A percentile compares a stretch with the other conserved stretches of the same genome.
These are phyloP conservation scores for Alloascoidea africana DNA, from an alignment of 805 yeast genomes.

Conservation along the genomic window DNA sequence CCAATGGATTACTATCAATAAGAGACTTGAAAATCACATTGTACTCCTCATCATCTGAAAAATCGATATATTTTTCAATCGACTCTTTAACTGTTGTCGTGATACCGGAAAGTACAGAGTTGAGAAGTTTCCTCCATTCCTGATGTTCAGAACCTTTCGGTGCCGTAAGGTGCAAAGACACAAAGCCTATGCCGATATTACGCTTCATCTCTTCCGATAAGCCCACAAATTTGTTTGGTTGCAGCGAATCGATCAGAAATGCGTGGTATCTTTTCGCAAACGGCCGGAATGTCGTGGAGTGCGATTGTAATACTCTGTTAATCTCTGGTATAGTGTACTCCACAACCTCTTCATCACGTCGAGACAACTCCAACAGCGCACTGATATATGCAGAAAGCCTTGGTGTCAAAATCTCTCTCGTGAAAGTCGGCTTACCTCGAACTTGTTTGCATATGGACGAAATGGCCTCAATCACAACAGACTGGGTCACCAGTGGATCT, in stretches of 20 bases:
- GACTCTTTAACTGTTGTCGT: constrained; percentile 1
- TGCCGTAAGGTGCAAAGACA: constrained; percentile 39
- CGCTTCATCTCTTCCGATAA: constrained; percentile 25
- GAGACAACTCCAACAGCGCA: constrained; percentile 29
- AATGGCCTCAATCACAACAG: constrained; percentile 14
- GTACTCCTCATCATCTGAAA: background rate
- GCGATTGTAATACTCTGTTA: constrained; percentile 30
- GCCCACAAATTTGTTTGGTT: constrained; percentile 19
- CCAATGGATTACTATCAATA: constrained; percentile 4
- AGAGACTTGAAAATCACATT: constrained; percentile 7
- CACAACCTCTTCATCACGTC: constrained; percentile 19
- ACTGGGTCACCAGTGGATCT: constrained; percentile 16
- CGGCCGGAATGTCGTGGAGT: constrained; percentile 75
- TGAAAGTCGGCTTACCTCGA: constrained; percentile 70
- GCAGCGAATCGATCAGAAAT: constrained; percentile 23
- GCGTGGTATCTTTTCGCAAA: constrained; percentile 46
- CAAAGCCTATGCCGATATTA: constrained; percentile 33
- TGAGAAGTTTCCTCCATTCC: constrained; percentile 32
- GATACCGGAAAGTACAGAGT: constrained; percentile 17
- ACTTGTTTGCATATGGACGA: constrained; percentile 11
- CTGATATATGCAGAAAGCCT: constrained; percentile 49
- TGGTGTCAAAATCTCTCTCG: constrained; percentile 75
- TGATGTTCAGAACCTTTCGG: constrained; percentile 32
- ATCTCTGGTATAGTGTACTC: constrained; percentile 23
- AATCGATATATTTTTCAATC: background rate